phyloP scores from a whole-genome alignment of 2,329 filamentous ascomycete genomes.

The Myriosclerotinia scirpicola region DNA sequence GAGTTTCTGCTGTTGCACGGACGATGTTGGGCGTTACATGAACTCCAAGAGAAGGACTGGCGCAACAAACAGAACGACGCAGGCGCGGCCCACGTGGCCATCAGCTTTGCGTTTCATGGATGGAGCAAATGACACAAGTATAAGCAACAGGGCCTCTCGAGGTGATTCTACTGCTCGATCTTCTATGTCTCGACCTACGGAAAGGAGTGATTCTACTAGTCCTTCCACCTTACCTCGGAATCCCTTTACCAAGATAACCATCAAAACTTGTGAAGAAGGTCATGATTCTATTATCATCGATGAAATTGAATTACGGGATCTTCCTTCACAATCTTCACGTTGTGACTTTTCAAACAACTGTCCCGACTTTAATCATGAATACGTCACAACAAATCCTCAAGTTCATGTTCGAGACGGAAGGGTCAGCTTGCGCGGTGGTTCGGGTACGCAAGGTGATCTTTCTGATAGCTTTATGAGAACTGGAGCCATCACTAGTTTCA shows the following conservation, averaged over 20 bases:
- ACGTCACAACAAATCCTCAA: neutral
- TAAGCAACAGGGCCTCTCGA: neutral
- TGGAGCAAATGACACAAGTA: neutral
- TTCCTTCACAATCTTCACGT: neutral
- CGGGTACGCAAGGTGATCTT: neutral
- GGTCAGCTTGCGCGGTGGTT: conserved; percentile 14
- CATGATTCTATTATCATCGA: conserved; percentile 13
- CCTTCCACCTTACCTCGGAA: neutral
- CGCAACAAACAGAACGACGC: neutral
- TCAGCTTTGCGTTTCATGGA: neutral
- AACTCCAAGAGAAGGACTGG: conserved; percentile 8
- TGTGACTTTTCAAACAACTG: neutral
- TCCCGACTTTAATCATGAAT: neutral
- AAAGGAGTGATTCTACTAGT: neutral
- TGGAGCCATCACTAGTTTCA: conserved; percentile 16
- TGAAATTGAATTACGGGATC: conserved; percentile 10
- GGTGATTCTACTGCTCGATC: neutral
- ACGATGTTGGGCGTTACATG: conserved; percentile 16
- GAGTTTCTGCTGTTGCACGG: conserved; percentile 19
- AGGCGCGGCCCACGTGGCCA: conserved; percentile 5
- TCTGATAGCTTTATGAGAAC: conserved; percentile 3
- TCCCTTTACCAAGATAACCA: conserved; percentile 7
- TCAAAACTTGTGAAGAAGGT: conserved; percentile 16
- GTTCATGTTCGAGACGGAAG: neutral
- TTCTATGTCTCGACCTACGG: neutral